Base-by-base conservation (phyloP, 306 rosid genomes). In the Vicia faba region DNA sequence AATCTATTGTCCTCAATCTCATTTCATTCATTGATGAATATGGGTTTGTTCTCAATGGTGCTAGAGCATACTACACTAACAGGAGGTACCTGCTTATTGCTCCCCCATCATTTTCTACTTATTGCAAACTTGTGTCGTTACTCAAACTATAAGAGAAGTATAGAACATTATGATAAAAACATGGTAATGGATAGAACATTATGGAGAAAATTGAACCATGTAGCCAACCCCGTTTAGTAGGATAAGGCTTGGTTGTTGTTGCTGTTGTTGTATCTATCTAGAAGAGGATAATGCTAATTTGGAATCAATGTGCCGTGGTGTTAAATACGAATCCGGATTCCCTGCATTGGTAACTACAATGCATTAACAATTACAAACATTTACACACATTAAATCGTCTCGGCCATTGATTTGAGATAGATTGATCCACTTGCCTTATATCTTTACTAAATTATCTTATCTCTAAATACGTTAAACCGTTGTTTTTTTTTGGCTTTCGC, bases 41-140 rank as follows among this genome's bases (percentile, higher is more conserved):
- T 70, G 99, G 97, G 3, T 82, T 80, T 77, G 99, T 90, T 36
- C 87, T 85, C 28, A 90, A 90, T 68, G 97, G 97, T 75, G 91
- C 99, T 11, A 90, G 96, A 78, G 77, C 78, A 7, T 93, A 90
- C 74, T 93, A 88, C 83, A 86, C 89, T 26, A 93, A 93, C 75
- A 82, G 97, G 66, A 93, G 96, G 98, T 88, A 77, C 33, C 48
- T 53, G 45, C 43, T 43, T 15, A 20, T 68, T 53, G 39, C 43
- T 8, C 19, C 8, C 11, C 29, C 19, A 12, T 5, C 2, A 18
- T 49, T 19, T 33, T 48, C 8, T 35, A 64, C 11, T 45, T 16
- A 28, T 64, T 45, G 33, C 45, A 48, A 48, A 66, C 59, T 10
- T 48, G 7, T 31, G 31, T 46, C 8, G 18, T 44, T 23, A 25